These are phyloP conservation scores for Botrytis medusae DNA, from an alignment of 2,329 filamentous ascomycete species.

Conservation along the genomic window DNA sequence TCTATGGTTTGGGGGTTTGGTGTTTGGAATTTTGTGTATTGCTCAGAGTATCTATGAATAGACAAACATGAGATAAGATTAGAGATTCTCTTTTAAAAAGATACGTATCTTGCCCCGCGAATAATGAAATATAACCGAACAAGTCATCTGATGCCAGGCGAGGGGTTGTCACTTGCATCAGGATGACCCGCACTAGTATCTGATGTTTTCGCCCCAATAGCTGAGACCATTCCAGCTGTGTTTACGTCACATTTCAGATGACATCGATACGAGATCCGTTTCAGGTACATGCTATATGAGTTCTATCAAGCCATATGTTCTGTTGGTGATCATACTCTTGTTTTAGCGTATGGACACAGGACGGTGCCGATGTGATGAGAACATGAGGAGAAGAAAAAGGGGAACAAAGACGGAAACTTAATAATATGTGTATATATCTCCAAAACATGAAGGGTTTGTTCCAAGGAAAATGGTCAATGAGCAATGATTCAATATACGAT, in stretches of 20 bases:
- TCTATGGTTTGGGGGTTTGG: background rate
- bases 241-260: background rate
- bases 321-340: background rate
- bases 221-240: background rate
- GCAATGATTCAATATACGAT: background rate
- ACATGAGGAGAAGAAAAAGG: background rate
- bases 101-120: background rate
- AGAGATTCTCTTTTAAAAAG: background rate
- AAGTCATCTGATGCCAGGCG: conserved; percentile 6
- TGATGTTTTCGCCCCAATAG: background rate
- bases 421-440: background rate
- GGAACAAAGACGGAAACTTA: background rate
- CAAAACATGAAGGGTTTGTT: background rate
- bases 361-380: background rate
- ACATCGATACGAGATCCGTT: background rate
- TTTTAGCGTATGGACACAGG: background rate
- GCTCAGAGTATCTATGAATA: background rate
- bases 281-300: background rate
- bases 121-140: background rate
- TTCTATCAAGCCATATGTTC: background rate
- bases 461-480: background rate
- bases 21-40: background rate
- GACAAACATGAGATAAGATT: background rate
- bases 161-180: background rate
- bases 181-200: background rate